Conservation (phyloP, 2,329 filamentous ascomycete species). For the Beauveria bassiana region DNA sequence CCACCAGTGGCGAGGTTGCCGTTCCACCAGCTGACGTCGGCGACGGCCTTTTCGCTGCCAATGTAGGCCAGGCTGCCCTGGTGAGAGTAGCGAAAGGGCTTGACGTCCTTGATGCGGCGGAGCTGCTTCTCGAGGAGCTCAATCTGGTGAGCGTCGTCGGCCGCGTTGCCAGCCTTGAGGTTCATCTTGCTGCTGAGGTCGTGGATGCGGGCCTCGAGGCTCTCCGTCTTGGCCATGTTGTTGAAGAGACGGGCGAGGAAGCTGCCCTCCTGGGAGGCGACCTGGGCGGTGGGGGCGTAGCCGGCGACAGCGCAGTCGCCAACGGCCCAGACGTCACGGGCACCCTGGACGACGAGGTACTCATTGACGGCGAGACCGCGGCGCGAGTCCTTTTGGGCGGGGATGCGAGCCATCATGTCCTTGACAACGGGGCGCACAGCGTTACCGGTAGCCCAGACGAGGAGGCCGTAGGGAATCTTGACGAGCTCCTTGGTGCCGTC, state of each 20-base stretch:
- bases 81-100: slow-evolving; percentile 97
- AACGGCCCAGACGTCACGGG: slow-evolving; percentile 95
- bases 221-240: slow-evolving; percentile 93
- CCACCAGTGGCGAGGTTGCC: slow-evolving; percentile 93
- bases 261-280: slow-evolving; percentile 87
- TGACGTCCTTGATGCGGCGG: slow-evolving; percentile 84
- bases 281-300: slow-evolving; percentile 95
- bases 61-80: slow-evolving; percentile 97
- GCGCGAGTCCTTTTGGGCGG: slow-evolving; percentile 89
- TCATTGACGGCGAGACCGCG: slow-evolving; percentile 96
- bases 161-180: slow-evolving; percentile 55
- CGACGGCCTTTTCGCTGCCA: slow-evolving; percentile 94
- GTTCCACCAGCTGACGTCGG: slow-evolving; percentile 94
- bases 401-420: slow-evolving; percentile 86
- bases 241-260: slow-evolving; percentile 97
- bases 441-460: slow-evolving; percentile 98
- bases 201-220: slow-evolving; percentile 67
- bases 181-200: slow-evolving; percentile 58
- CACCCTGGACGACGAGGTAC: slow-evolving; percentile 95
- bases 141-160: slow-evolving; percentile 65
- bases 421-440: slow-evolving; percentile 81
- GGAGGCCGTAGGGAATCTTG: slow-evolving; percentile 83
- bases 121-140: slow-evolving; percentile 80
- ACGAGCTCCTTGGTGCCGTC: slow-evolving; percentile 79
- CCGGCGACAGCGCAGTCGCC: slow-evolving; percentile 96